Conservation (phyloP, 2,329 filamentous ascomycete genomes). For the Trichophaea hybrida region DNA sequence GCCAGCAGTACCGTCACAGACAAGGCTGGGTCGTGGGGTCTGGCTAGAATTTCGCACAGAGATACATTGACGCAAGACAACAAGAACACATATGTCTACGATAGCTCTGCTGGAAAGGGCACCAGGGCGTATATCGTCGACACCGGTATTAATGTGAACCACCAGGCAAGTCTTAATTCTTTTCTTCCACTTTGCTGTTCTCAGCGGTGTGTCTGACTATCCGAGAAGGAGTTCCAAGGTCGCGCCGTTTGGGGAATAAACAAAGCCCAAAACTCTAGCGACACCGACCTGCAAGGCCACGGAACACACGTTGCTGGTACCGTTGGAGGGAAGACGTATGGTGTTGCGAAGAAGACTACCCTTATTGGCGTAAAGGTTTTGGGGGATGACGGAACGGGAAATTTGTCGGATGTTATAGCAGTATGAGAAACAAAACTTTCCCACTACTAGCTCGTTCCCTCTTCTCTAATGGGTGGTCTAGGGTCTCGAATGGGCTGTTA, state of each 20-base stretch:
- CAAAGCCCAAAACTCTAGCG: conserved; percentile 30
- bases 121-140: conserved; percentile 51
- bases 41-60: conserved; percentile 18
- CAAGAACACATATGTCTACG: conserved; percentile 36
- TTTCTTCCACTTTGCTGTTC: not conserved
- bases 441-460: not conserved
- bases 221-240: conserved; percentile 37
- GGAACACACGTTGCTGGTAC: conserved; percentile 35
- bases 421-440: not conserved
- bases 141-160: conserved; percentile 45
- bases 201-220: not conserved
- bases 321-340: conserved; percentile 35
- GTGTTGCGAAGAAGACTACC: conserved; percentile 36
- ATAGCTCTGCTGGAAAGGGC: conserved; percentile 40
- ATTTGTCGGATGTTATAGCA: conserved; percentile 4
- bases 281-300: conserved; percentile 31
- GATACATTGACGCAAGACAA: conserved; percentile 19
- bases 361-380: conserved; percentile 39
- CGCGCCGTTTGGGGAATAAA: conserved; percentile 42
- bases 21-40: conserved; percentile 16
- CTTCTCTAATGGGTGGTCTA: not conserved
- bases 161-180: conserved; percentile 29
- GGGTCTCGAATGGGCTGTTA: conserved; percentile 14
- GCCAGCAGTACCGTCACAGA: not conserved
- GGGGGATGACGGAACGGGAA: conserved; percentile 27